Conservation (phyloP, 2,329 filamentous ascomycete genomes). For the Fusarium falciforme region DNA sequence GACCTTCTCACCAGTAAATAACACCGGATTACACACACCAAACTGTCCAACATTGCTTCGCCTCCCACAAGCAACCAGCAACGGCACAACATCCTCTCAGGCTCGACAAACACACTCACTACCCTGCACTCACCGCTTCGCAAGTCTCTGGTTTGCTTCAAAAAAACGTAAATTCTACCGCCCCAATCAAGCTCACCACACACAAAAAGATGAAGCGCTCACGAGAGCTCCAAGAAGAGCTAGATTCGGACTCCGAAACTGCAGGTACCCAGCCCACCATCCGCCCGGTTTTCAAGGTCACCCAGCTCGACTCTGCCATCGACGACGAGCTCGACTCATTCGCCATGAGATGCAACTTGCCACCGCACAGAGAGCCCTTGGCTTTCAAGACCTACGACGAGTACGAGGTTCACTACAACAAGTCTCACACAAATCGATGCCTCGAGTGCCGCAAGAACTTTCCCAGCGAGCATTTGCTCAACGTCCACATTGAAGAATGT, state of each 20-base stretch:
- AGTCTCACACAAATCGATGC: conserved; percentile 86
- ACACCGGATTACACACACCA: background rate
- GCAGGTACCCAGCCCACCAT: conserved; percentile 31
- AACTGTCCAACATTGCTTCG: background rate
- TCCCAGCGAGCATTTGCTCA: conserved; percentile 82
- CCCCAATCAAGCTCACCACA: conserved; percentile 45
- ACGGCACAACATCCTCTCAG: background rate
- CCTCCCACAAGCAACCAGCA: background rate
- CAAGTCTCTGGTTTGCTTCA: conserved; percentile 25
- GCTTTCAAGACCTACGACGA: conserved; percentile 80
- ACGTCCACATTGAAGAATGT: conserved; percentile 88
- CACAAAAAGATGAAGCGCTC: conserved; percentile 68
- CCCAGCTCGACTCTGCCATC: conserved; percentile 65
- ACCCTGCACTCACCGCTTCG: conserved; percentile 39
- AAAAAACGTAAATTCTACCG: conserved; percentile 43
- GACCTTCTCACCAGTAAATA: background rate
- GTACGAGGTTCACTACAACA: conserved; percentile 88
- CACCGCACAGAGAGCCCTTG: conserved; percentile 78
- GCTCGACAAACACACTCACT: conserved; percentile 6
- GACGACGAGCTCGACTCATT: conserved; percentile 52
- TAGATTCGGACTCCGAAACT: conserved; percentile 46
- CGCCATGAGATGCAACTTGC: conserved; percentile 82
- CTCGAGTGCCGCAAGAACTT: conserved; percentile 88
- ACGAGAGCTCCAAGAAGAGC: conserved; percentile 67
- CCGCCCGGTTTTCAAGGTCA: conserved; percentile 63